Base-by-base conservation (phyloP, 2,329 filamentous ascomycete genomes). In the Colletotrichum liaoningense region DNA sequence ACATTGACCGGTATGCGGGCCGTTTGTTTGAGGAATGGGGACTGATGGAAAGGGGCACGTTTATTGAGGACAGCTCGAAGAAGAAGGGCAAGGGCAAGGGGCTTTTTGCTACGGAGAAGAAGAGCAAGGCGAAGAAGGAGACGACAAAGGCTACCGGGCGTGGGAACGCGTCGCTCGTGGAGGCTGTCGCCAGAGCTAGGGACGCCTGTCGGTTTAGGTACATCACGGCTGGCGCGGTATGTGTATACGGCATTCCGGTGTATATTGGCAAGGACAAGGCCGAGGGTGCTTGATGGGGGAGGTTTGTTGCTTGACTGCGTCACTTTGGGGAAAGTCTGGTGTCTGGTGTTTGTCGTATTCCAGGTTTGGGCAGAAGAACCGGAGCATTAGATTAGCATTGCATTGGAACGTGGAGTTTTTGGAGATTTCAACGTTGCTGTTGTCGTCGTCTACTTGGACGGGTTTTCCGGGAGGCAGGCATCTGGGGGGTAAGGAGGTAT, bases 211-310 rank as follows among this genome's bases (percentile, higher is more conserved):
- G 94, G 77, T 90, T 99, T 84, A 90, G 90, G 80, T 98, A 98
- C 85, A 85, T 99, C 77, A 99, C 98, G 78, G 97, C 95, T 0
- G 97, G 96, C 12, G 95, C 96, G 49, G 94, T 97, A 28, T 95
- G 97, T 76, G 93, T 98, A 66, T 99, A 98, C 85, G 97, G 97
- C 19, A 93, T 99, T 80, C 97, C 97, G 35, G 94, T 98, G 75
- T 98, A 95, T 83, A 87, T 98, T 76, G 84, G 82, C 60, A 79
- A 79, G 73, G 79, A 75, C 66, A 59, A 73, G 59, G 59, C 16
- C 70, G 46, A 59, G 2, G 42, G 24, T 42, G 58, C 54, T 9
- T 69, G 38, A 69, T 6, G 7, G 12, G 54, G 12, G 54, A 28
- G 4, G 5, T 38, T 14, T 26, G 63, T 9, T 57, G 24, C 6